phyloP scores from a whole-genome alignment of 192 early-diverging fungal species.

The Backusella liffmaniae region DNA sequence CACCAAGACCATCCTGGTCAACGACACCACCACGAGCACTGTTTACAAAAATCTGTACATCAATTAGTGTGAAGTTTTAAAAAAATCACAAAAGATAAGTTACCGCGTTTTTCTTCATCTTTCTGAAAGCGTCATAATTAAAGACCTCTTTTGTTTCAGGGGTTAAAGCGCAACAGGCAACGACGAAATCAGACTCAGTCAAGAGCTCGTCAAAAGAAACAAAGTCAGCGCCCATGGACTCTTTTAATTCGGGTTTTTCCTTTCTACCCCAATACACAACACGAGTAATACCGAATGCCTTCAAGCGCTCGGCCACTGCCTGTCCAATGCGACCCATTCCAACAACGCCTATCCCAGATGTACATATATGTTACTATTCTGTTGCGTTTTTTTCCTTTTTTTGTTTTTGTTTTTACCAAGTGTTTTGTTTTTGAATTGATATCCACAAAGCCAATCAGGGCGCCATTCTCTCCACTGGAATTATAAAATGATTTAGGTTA shows the following conservation, averaged over 20 bases:
- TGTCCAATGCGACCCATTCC: conserved; percentile 82
- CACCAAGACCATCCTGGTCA: conserved; percentile 60
- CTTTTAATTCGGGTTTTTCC: conserved; percentile 46
- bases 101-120: conserved; percentile 67
- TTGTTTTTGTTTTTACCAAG: conserved; percentile 26
- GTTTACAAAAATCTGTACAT: conserved; percentile 68
- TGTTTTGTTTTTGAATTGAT: conserved; percentile 72
- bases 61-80: too few relatives aligned
- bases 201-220: conserved; percentile 62
- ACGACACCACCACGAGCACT: conserved; percentile 79
- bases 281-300: conserved; percentile 65
- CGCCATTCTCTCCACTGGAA: conserved; percentile 62
- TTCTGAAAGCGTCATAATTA: conserved; percentile 56
- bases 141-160: conserved; percentile 74
- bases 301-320: conserved; percentile 67
- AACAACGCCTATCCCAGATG: conserved; percentile 60
- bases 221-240: conserved; percentile 46
- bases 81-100: not conserved
- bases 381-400: not conserved
- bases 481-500: too few relatives aligned
- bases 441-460: conserved; percentile 66
- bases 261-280: conserved; percentile 65
- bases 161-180: conserved; percentile 74
- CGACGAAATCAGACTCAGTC: conserved; percentile 65
- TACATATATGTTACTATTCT: not conserved